phyloP scores from a whole-genome alignment of 2,329 filamentous ascomycete genomes.

The Exophiala mesophila region DNA sequence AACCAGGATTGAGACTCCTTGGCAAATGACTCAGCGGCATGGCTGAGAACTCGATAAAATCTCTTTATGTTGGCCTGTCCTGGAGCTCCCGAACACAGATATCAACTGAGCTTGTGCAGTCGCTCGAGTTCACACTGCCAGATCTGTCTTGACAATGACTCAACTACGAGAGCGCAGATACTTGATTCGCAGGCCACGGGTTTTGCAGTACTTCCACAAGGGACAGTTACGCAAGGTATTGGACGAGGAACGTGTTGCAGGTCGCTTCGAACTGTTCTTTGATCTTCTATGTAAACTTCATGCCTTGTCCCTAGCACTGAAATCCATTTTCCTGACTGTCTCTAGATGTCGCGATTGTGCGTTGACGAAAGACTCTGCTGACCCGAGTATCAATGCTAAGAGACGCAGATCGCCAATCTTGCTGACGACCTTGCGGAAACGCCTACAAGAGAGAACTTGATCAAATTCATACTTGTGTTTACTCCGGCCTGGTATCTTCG shows the following conservation, averaged over 20 bases:
- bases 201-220: conserved; percentile 46
- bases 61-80: too few species aligned
- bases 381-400: background rate
- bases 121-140: too few species aligned
- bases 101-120: too few species aligned
- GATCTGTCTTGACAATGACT: too few species aligned
- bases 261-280: conserved; percentile 48
- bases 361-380: background rate
- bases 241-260: conserved; percentile 43
- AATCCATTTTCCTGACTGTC: background rate
- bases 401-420: conserved; percentile 42
- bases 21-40: too few species aligned
- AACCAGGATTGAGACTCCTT: too few species aligned
- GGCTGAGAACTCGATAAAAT: too few species aligned
- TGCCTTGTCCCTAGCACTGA: background rate
- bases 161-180: conserved; percentile 20
- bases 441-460: conserved; percentile 40
- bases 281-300: conserved; percentile 42
- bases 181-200: conserved; percentile 31
- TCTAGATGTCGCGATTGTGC: conserved; percentile 7
- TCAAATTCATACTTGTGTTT: conserved; percentile 42
- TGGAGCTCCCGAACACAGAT: too few species aligned
- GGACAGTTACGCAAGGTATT: conserved; percentile 39
- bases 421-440: conserved; percentile 46
- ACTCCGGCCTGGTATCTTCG: background rate